Evolutionary conservation across 805 yeast species (phyloP).

Genomic region (Candida insectalens): DNA sequence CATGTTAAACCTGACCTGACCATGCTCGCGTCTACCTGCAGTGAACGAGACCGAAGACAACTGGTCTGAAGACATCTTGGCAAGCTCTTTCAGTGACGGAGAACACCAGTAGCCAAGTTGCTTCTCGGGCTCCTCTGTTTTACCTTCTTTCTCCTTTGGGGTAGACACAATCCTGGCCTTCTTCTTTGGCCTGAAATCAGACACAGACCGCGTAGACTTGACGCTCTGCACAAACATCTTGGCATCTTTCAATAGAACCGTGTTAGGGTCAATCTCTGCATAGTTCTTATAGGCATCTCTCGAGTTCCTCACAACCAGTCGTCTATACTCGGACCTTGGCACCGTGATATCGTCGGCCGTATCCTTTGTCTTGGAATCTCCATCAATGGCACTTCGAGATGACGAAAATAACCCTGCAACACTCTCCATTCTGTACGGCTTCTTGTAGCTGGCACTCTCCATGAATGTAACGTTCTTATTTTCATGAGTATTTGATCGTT

Average conservation of each 20-base stretch:
- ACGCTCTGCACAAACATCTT: too few relatives aligned
- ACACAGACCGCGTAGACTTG: not conserved
- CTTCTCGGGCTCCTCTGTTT: not conserved
- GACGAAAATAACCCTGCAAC: slow-evolving; percentile 24
- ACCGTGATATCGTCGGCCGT: slow-evolving; percentile 7
- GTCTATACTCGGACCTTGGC: slow-evolving; percentile 17
- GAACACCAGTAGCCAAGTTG: slow-evolving; percentile 58
- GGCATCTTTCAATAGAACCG: slow-evolving; percentile 12
- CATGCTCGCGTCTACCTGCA: slow-evolving; percentile 58
- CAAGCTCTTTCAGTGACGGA: slow-evolving; percentile 47
- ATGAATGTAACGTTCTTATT: too few relatives aligned
- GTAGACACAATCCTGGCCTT: slow-evolving; percentile 1
- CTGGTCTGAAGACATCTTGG: slow-evolving; percentile 33
- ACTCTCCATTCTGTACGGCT: slow-evolving; percentile 11
- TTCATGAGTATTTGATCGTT: too few relatives aligned
- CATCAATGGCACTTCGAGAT: slow-evolving; percentile 2
- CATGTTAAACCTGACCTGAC: slow-evolving; percentile 53
- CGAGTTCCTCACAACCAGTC: slow-evolving; percentile 16
- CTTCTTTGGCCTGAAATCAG: slow-evolving; percentile 3
- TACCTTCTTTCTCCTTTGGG: not conserved
- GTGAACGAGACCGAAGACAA: slow-evolving; percentile 51
- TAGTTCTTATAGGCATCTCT: slow-evolving; percentile 17
- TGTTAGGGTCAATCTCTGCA: slow-evolving; percentile 23
- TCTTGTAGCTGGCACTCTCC: too few relatives aligned
- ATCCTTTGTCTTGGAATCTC: too few relatives aligned